Evolutionary conservation across 768 basidiomycete species (phyloP).

Genomic region (Pholiota molesta): DNA sequence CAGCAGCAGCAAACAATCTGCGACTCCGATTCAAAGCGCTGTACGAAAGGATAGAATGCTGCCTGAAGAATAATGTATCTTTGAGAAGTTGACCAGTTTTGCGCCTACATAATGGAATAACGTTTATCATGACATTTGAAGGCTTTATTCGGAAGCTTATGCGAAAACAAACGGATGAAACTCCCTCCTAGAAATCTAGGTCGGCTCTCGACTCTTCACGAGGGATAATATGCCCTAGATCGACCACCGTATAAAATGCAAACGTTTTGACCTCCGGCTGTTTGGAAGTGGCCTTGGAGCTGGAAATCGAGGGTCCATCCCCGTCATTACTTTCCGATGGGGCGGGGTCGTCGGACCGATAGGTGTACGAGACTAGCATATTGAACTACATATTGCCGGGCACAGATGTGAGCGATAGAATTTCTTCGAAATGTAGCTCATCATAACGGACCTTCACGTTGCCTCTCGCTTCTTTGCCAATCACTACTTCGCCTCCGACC

Average conservation of each 20-base stretch:
- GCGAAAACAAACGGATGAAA: background rate
- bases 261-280: conserved; percentile 82
- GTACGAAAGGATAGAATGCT: background rate
- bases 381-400: conserved; percentile 65
- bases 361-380: conserved; percentile 93
- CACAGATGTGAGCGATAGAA: background rate
- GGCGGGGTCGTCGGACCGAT: conserved; percentile 85
- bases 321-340: conserved; percentile 63
- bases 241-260: conserved; percentile 85
- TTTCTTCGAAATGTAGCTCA: background rate
- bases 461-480: conserved; percentile 79
- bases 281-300: conserved; percentile 34
- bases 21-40: background rate
- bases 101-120: background rate
- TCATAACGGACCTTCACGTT: conserved; percentile 64
- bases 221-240: conserved; percentile 72
- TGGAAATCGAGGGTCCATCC: conserved; percentile 39
- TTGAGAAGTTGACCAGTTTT: too few relatives aligned
- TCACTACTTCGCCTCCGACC: conserved; percentile 86
- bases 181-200: conserved; percentile 17
- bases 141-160: background rate
- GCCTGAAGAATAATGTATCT: background rate
- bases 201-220: conserved; percentile 50
- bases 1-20: too few relatives aligned
- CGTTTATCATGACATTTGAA: background rate